Conservation (phyloP, 2,329 filamentous ascomycete species). For the Colletotrichum incanum region DNA sequence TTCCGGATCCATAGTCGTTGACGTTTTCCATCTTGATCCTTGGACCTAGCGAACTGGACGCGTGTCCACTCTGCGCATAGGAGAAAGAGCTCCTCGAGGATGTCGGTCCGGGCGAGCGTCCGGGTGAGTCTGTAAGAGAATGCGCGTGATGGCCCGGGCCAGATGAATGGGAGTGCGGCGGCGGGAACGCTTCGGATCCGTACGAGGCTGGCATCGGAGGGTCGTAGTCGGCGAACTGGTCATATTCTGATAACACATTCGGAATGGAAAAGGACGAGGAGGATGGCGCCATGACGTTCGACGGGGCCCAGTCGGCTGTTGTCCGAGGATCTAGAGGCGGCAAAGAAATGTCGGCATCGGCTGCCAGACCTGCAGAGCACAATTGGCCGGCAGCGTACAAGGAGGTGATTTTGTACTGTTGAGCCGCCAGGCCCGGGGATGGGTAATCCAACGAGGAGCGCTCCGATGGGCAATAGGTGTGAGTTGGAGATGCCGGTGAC, state of each 20-base stretch:
- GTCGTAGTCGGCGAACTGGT: constrained; percentile 65
- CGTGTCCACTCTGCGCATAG: constrained; percentile 9
- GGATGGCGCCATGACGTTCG: constrained; percentile 57
- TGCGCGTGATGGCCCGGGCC: constrained; percentile 43
- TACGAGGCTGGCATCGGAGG: constrained; percentile 59
- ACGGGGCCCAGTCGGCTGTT: constrained; percentile 61
- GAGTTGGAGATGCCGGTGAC: constrained; percentile 60
- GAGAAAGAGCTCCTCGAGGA: constrained; percentile 29
- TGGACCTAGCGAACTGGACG: constrained; percentile 48
- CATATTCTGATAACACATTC: constrained; percentile 67
- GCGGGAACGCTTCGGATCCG: constrained; percentile 63
- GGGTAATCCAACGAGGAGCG: constrained; percentile 62
- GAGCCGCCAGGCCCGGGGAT: constrained; percentile 60
- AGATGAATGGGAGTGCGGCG: constrained; percentile 53
- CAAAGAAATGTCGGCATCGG: constrained; percentile 56
- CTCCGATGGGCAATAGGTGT: constrained; percentile 61
- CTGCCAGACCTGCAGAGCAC: constrained; percentile 56
- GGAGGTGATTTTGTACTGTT: constrained; percentile 61
- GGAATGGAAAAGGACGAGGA: constrained; percentile 60
- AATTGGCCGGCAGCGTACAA: constrained; percentile 57
- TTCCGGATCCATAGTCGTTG: constrained; percentile 54
- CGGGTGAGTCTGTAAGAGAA: constrained; percentile 23
- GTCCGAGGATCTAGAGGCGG: constrained; percentile 59
- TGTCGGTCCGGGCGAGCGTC: constrained; percentile 24
- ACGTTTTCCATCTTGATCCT: constrained; percentile 58